Conservation (phyloP, 2,329 filamentous ascomycete species). For the Colletotrichum phormii region DNA sequence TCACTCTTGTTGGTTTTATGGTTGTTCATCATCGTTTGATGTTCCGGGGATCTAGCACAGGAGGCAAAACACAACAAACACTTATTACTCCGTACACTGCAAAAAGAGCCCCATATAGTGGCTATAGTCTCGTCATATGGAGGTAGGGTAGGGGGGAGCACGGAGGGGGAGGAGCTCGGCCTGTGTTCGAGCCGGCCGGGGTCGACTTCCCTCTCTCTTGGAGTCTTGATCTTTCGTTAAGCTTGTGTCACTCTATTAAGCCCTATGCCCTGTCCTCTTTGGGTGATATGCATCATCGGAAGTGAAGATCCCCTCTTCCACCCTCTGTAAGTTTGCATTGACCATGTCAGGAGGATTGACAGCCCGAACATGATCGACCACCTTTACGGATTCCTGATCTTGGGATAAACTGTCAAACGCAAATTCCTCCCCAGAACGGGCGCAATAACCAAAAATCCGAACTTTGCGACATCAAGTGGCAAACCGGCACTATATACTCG, state of each 20-base stretch:
- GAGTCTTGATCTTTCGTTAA: background rate
- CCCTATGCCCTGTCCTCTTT: background rate
- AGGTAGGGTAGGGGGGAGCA: no score
- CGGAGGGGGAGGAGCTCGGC: background rate
- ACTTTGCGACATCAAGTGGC: background rate
- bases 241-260: background rate
- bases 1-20: slow-evolving; percentile 17
- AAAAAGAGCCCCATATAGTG: no score
- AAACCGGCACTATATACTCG: background rate
- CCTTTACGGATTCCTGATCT: background rate
- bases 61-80: slow-evolving; percentile 24
- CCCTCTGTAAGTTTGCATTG: background rate
- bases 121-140: no score
- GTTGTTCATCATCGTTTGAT: slow-evolving; percentile 36
- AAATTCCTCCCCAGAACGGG: background rate
- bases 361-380: background rate
- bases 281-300: background rate
- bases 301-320: background rate
- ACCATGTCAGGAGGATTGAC: background rate
- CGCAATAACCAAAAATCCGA: background rate
- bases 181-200: background rate
- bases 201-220: background rate
- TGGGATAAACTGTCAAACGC: background rate
- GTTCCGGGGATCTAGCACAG: slow-evolving; percentile 36
- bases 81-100: no score